Evolutionary conservation across 306 rosid genomes (phyloP).

Genomic region (Hippophae tibetana): DNA sequence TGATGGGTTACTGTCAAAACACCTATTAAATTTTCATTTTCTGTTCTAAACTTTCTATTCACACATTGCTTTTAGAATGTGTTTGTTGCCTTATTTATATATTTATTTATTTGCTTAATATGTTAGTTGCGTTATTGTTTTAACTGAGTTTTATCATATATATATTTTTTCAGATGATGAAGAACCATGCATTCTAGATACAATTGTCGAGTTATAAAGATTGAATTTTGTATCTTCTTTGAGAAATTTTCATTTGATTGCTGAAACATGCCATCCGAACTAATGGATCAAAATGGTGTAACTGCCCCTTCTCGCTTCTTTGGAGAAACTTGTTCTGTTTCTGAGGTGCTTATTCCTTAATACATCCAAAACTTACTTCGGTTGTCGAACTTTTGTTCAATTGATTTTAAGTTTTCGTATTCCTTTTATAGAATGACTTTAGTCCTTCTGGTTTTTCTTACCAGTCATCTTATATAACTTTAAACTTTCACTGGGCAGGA

Average conservation of each 20-base stretch:
- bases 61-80: too few species aligned
- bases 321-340: slow-evolving; percentile 47
- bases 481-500: slow-evolving; percentile 30
- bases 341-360: slow-evolving; percentile 39
- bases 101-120: not conserved
- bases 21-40: too few species aligned
- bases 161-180: slow-evolving; percentile 24
- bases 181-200: slow-evolving; percentile 15
- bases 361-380: not conserved
- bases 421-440: too few species aligned
- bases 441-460: too few species aligned
- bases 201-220: slow-evolving; percentile 20
- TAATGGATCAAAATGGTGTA: slow-evolving; percentile 54
- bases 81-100: not conserved
- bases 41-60: too few species aligned
- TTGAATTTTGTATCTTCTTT: slow-evolving; percentile 10
- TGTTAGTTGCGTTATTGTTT: not conserved
- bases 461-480: too few species aligned
- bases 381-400: too few species aligned
- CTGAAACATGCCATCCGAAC: slow-evolving; percentile 65
- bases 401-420: too few species aligned
- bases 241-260: slow-evolving; percentile 19
- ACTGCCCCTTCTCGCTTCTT: slow-evolving; percentile 51
- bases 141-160: not conserved
- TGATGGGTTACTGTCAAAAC: too few species aligned